phyloP scores from a whole-genome alignment of 2,329 filamentous ascomycete genomes.

The Fusarium sp. region DNA sequence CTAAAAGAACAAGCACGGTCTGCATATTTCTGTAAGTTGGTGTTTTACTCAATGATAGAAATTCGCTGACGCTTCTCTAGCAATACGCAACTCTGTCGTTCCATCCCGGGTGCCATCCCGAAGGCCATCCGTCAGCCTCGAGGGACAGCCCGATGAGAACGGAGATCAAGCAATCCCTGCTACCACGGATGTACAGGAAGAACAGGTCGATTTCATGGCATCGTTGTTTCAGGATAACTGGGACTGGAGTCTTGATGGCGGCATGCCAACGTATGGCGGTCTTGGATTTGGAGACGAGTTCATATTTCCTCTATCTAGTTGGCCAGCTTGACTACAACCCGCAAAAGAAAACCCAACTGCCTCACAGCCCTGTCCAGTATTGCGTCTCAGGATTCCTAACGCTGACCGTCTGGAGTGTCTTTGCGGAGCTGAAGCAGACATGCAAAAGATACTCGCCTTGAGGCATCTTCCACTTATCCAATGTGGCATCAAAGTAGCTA shows the following conservation, averaged over 20 bases:
- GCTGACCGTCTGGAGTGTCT: not conserved
- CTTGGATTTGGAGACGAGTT: not conserved
- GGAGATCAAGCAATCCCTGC: too few relatives aligned
- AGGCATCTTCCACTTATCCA: not conserved
- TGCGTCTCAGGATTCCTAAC: not conserved
- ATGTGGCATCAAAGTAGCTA: not conserved
- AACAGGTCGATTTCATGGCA: not conserved
- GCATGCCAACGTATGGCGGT: not conserved
- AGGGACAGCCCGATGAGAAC: too few relatives aligned
- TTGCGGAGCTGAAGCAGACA: not conserved
- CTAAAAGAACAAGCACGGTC: not conserved
- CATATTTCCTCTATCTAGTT: not conserved
- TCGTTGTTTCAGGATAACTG: not conserved
- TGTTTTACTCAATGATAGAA: too few relatives aligned
- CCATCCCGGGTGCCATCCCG: not conserved
- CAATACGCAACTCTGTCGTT: not conserved
- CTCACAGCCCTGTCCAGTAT: not conserved
- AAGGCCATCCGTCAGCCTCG: not conserved
- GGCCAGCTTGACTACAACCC: not conserved
- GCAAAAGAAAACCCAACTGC: too few relatives aligned
- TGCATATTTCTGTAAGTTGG: not conserved
- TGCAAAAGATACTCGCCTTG: not conserved
- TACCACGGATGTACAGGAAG: too few relatives aligned
- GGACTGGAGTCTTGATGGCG: conserved; percentile 3
- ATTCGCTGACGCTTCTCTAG: too few relatives aligned